Evolutionary conservation across 2,329 filamentous ascomycete species (phyloP).

Genomic region (Clonostachys chloroleuca): DNA sequence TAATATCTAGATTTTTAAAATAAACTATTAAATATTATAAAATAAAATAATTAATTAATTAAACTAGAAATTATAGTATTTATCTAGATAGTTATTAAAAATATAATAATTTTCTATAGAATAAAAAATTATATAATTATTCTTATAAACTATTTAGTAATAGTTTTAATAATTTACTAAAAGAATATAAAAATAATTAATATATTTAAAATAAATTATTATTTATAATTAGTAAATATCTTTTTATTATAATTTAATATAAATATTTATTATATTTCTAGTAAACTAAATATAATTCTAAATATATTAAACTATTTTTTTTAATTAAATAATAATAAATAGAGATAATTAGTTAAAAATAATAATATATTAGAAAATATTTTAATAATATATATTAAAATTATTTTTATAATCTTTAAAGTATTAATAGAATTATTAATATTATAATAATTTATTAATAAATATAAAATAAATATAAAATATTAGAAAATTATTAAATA

Average conservation of each 20-base stretch:
- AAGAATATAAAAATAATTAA: neutral
- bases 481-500: neutral
- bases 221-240: neutral
- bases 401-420: too few relatives aligned
- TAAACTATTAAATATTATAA: neutral
- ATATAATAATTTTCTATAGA: neutral
- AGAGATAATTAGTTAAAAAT: neutral
- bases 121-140: neutral
- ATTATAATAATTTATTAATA: neutral
- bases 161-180: neutral
- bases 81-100: neutral
- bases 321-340: neutral
- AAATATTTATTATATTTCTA: neutral
- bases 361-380: neutral
- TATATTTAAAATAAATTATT: neutral
- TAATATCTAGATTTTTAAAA: neutral
- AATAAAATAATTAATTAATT: neutral
- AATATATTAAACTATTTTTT: neutral
- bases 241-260: neutral
- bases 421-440: too few relatives aligned
- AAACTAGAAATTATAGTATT: neutral
- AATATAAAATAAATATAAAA: neutral
- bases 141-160: neutral
- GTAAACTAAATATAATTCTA: neutral
- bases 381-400: too few relatives aligned